A percentile compares a stretch with the other conserved stretches of the same genome.
phyloP scores from a whole-genome alignment of 306 rosid species.

The Malus sieversii region DNA sequence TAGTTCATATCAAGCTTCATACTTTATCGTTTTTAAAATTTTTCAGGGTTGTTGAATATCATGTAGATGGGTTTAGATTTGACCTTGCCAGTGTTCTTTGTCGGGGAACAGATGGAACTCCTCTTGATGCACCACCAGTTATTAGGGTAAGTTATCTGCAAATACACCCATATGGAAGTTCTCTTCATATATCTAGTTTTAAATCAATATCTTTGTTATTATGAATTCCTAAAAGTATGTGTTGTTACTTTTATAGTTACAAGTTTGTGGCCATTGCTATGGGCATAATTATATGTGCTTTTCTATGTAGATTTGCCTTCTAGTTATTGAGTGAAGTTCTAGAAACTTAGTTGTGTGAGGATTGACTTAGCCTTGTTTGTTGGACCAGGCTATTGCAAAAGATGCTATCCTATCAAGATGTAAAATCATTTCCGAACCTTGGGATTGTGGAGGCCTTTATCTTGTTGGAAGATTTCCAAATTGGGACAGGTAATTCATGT shows the following conservation, averaged over 20 bases:
- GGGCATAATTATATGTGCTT: background rate
- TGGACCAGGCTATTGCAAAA: conserved; percentile 79
- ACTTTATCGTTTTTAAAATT: conserved; percentile 9
- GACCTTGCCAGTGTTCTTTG: conserved; percentile 91
- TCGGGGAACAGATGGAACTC: conserved; percentile 84
- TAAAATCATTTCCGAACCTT: conserved; percentile 95
- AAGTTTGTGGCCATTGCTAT: background rate
- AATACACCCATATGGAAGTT: background rate
- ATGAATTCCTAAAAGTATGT: background rate
- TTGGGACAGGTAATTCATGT: conserved; percentile 75
- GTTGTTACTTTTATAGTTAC: background rate
- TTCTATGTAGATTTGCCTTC: background rate
- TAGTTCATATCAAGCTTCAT: background rate
- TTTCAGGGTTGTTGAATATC: conserved; percentile 87
- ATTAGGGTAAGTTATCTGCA: conserved; percentile 49
- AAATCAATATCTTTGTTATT: background rate
- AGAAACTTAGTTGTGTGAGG: background rate
- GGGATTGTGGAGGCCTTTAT: conserved; percentile 99
- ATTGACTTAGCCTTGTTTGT: conserved; percentile 9
- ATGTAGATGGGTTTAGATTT: conserved; percentile 94
- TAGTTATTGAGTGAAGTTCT: background rate
- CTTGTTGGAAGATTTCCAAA: conserved; percentile 94
- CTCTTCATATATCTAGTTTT: background rate
- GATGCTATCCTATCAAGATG: conserved; percentile 79
- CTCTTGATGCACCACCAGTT: conserved; percentile 71